phyloP scores from a whole-genome alignment of 169 alveolate genomes.

The Plasmodium cynomolgi region DNA sequence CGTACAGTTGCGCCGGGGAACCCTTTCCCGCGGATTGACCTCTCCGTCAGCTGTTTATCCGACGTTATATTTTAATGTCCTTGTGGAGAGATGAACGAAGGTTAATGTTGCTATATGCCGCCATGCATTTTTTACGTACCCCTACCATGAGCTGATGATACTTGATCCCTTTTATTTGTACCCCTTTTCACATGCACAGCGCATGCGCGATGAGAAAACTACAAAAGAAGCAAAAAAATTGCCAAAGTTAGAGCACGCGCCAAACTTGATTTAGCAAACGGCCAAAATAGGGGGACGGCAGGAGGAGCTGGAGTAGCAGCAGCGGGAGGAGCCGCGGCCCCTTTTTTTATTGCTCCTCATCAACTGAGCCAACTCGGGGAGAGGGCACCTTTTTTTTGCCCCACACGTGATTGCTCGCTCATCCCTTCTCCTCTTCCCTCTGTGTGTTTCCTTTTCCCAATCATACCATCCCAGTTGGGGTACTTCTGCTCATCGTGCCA shows the following conservation, averaged over 20 bases:
- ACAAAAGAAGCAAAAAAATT: too few relatives aligned
- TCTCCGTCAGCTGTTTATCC: not conserved
- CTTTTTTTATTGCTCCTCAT: not conserved
- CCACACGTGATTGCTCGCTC: not conserved
- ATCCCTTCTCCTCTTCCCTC: not conserved
- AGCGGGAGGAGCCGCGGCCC: not conserved
- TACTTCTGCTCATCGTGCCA: not conserved
- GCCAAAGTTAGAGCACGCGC: not conserved
- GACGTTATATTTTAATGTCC: not conserved
- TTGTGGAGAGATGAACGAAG: not conserved
- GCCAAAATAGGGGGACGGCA: not conserved
- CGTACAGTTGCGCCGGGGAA: not conserved
- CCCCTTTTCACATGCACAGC: not conserved
- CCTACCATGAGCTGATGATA: not conserved
- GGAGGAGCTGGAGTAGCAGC: too few relatives aligned
- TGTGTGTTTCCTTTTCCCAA: not conserved
- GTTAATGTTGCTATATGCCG: not conserved
- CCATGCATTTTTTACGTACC: not conserved
- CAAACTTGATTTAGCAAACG: not conserved
- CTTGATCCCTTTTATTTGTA: not conserved
- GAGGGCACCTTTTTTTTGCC: not conserved
- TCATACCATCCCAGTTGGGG: too few relatives aligned
- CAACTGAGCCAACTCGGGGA: not conserved
- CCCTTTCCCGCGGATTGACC: not conserved
- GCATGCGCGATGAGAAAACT: not conserved